These are phyloP conservation scores for Trapa incisa DNA, from an alignment of 345 rosid genomes.

Conservation along the genomic window DNA sequence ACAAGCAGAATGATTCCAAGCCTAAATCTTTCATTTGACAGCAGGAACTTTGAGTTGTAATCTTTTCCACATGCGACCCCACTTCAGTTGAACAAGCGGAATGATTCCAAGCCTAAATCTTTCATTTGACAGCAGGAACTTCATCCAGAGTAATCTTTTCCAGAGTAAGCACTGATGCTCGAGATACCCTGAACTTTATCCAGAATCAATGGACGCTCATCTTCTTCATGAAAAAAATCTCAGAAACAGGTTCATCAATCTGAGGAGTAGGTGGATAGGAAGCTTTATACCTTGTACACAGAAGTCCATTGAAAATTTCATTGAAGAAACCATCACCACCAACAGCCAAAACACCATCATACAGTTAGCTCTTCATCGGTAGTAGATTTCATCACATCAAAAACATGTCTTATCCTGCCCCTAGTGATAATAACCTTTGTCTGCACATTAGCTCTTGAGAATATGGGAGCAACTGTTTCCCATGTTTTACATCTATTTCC, in stretches of 20 bases:
- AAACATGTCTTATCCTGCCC: slow-evolving; percentile 67
- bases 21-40: slow-evolving; percentile 7
- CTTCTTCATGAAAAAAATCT: slow-evolving; percentile 23
- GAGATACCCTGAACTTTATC: slow-evolving; percentile 20
- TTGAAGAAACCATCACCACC: slow-evolving; percentile 5
- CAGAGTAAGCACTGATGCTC: slow-evolving; percentile 18
- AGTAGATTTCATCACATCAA: slow-evolving; percentile 48
- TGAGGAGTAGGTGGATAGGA: slow-evolving; percentile 7
- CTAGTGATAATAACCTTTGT: slow-evolving; percentile 71
- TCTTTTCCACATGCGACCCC: too few relatives aligned
- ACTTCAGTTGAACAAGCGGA: too few relatives aligned
- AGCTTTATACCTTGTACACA: too few relatives aligned
- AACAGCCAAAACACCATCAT: slow-evolving; percentile 73
- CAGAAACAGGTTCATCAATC: neutral
- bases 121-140: too few relatives aligned
- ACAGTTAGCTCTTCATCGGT: slow-evolving; percentile 48
- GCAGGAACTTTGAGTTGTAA: slow-evolving; percentile 22
- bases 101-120: too few relatives aligned
- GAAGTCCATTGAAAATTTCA: too few relatives aligned
- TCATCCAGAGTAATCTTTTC: neutral
- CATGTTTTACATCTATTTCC: slow-evolving; percentile 50
- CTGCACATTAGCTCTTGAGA: slow-evolving; percentile 48
- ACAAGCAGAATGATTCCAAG: slow-evolving; percentile 9
- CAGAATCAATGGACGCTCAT: slow-evolving; percentile 34
- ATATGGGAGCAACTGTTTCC: slow-evolving; percentile 74